phyloP scores from a whole-genome alignment of 78 protist genomes.

The Mantamonas sphyraenae region DNA sequence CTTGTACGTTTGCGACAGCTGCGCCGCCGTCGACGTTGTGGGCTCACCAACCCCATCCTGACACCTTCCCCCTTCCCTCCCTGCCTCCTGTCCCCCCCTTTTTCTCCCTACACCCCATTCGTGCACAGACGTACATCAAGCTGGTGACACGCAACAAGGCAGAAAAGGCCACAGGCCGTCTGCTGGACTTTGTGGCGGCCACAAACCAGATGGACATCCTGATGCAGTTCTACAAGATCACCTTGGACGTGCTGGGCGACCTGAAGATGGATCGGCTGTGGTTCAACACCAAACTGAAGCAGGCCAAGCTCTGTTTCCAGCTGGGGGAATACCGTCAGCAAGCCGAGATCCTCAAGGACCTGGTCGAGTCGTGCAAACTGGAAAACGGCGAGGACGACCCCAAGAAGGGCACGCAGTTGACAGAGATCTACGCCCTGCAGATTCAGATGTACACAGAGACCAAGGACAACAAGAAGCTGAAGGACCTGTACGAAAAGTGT shows the following conservation, averaged over 20 bases:
- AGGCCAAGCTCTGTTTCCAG: conserved; percentile 49
- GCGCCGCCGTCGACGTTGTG: neutral
- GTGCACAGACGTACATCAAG: conserved; percentile 48
- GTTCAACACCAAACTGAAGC: conserved; percentile 69
- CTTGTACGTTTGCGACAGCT: neutral
- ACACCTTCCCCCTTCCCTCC: neutral
- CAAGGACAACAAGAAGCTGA: conserved; percentile 69
- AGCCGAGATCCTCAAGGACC: conserved; percentile 20
- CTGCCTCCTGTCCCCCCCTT: neutral
- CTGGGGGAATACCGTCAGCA: conserved; percentile 27
- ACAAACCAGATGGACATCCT: conserved; percentile 16
- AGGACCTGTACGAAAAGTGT: conserved; percentile 37
- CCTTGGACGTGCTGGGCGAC: conserved; percentile 37
- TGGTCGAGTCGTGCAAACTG: conserved; percentile 27
- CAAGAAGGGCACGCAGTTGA: conserved; percentile 75
- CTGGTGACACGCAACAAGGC: conserved; percentile 59
- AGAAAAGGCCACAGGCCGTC: conserved; percentile 55
- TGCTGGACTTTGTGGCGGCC: conserved; percentile 53
- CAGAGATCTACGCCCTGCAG: conserved; percentile 89
- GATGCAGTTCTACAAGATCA: conserved; percentile 19
- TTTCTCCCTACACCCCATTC: neutral
- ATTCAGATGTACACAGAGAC: conserved; percentile 86
- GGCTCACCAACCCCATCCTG: neutral
- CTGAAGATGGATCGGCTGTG: conserved; percentile 55
- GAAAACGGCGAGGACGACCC: conserved; percentile 52